Evolutionary conservation across 2,329 filamentous ascomycete species (phyloP), one percentile per base, ranked within the genome.

Genomic region (Atkinsonella texensis): DNA sequence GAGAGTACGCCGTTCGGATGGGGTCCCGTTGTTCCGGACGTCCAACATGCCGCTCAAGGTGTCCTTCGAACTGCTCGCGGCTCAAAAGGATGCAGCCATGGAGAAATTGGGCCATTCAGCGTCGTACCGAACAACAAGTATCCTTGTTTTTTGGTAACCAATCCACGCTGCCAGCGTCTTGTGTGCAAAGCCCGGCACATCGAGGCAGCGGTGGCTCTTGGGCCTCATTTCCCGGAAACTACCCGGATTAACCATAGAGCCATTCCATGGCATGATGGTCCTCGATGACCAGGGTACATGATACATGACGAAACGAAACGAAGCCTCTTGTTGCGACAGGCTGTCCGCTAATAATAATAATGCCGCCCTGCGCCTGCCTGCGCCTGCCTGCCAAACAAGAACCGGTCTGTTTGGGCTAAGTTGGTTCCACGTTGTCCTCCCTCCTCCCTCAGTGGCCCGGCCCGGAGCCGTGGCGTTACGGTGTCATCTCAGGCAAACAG

Each of bases 201-300:
- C 28, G 8, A 42, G 31, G 23, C 32, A 32, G 31, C 35, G 17
- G 9, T 43, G 49, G 28, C 42, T 35, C 18, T 28, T 28, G 7
- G 15, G 5, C 49, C 39, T 53, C 49, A 51, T 53, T 49, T 51
- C 52, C 52, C 48, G 51, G 52, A 20, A 53, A 49, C 52, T 45
- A 42, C 42, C 48, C 52, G 44, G 52, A 51, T 13, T 35, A 39
- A 15, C 46, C 33, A 32, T 11, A 31, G 9, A 31, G 5, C 8
- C n/a, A 23, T 23, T 40, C n/a, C 18, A n/a, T 38, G 8, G 32
- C 43, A 8, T 8, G 1, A 8, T 28, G 28, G 28, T 28, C 28
- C 28, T 28, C 28, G 28, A 28, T 28, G 28, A 28, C 28, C 28
- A 28, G 28, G 28, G 28, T 28, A 28, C 28, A 28, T 23, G 20